Conservation (phyloP, 306 rosid species). For the Chamaecrista fasciculata region DNA sequence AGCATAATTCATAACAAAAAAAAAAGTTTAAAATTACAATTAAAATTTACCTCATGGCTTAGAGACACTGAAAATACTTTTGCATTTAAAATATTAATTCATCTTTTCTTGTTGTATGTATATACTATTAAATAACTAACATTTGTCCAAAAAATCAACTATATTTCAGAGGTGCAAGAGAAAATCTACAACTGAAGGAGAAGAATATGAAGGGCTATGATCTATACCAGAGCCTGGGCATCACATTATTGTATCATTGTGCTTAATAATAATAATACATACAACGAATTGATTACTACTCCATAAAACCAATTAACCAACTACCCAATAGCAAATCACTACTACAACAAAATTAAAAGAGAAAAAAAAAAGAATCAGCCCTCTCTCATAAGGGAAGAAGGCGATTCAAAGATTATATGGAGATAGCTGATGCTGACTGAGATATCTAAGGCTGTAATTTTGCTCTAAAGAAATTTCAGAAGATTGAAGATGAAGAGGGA, state of each 20-base stretch:
- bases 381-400: no score
- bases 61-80: no score
- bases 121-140: no score
- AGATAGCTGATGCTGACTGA: no score
- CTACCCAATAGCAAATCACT: slow-evolving; percentile 38
- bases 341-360: slow-evolving; percentile 1
- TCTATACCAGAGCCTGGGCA: slow-evolving; percentile 35
- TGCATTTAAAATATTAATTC: no score
- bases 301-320: slow-evolving; percentile 43
- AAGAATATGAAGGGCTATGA: slow-evolving; percentile 1
- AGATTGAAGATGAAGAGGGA: slow-evolving; percentile 30
- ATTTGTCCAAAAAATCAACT: no score
- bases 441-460: slow-evolving; percentile 21
- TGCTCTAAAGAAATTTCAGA: slow-evolving; percentile 40
- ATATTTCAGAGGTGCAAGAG: no score
- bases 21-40: no score
- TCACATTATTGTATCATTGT: slow-evolving; percentile 54
- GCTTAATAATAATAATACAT: slow-evolving; percentile 59
- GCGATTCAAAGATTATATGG: no score
- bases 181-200: background rate
- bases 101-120: no score
- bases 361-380: slow-evolving; percentile 5
- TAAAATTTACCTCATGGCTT: no score
- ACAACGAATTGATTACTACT: slow-evolving; percentile 47
- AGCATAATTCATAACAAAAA: no score